phyloP scores from a whole-genome alignment of 2,329 filamentous ascomycete species.

The Alternaria rosae region DNA sequence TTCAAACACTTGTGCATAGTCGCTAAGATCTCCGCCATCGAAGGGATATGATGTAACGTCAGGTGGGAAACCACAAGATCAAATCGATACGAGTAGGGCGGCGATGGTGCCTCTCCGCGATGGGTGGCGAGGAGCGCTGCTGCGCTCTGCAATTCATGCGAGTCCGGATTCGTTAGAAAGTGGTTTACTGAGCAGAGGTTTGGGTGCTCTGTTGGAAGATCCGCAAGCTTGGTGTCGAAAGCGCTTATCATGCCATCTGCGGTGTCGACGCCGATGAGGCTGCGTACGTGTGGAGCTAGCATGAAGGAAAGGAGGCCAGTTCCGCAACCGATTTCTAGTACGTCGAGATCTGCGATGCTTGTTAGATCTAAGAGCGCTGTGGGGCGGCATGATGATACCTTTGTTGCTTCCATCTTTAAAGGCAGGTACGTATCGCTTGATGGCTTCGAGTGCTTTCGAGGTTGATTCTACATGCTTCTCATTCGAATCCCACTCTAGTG shows the following conservation, averaged over 20 bases:
- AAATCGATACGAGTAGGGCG: conserved; percentile 49
- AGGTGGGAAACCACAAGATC: conserved; percentile 63
- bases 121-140: conserved; percentile 47
- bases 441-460: conserved; percentile 55
- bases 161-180: conserved; percentile 60
- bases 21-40: conserved; percentile 52
- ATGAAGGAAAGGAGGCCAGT: conserved; percentile 63
- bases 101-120: conserved; percentile 30
- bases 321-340: conserved; percentile 66
- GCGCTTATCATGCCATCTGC: conserved; percentile 64
- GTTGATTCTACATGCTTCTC: conserved; percentile 58
- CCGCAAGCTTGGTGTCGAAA: conserved; percentile 55
- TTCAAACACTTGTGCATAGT: conserved; percentile 59
- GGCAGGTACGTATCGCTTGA: conserved; percentile 51
- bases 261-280: conserved; percentile 62
- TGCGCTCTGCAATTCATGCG: conserved; percentile 44
- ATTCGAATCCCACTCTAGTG: conserved; percentile 63
- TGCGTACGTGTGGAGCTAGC: conserved; percentile 58
- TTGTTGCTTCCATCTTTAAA: conserved; percentile 40
- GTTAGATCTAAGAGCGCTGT: not conserved
- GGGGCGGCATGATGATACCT: conserved; percentile 14
- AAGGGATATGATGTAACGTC: conserved; percentile 64
- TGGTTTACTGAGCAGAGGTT: conserved; percentile 59
- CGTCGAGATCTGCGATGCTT: conserved; percentile 45
- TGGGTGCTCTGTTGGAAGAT: conserved; percentile 22